Evolutionary conservation across 805 yeast species (phyloP), one percentile per base, ranked within the genome.

Genomic region (Kockiozyma suomiensis): DNA sequence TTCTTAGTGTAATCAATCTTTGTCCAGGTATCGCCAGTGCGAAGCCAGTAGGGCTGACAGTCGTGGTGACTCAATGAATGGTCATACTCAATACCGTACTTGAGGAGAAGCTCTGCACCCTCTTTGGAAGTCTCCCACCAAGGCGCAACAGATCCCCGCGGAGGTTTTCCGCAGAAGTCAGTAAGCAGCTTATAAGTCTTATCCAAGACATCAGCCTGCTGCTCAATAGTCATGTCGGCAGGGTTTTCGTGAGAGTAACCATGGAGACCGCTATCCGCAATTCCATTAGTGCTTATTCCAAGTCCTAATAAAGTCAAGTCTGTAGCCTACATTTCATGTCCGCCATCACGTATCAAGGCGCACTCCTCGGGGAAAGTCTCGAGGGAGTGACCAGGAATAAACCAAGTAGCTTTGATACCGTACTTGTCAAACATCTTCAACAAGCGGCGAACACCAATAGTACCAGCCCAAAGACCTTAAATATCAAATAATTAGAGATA

Each of bases 211-310:
- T 69, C 76, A 30, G 67, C 67, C 49, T 74, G 77, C 59, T 74
- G 77, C 56, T 74, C 73, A 25, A 71, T 58, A 4, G 74, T 68
- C 76, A 74, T 73, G 51, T 70, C 75, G 12, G 71, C 68, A 15
- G 76, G 76, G 52, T 73, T 74, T 61, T 74, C 77, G 61, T 74
- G 77, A 5, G 77, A 73, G 55, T 74, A 74, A 2, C 77, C 77
- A 60, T 74, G 77, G 26, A 74, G 66, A 3, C 77, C 77, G 54
- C 69, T 66, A 49, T 23, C 15, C 25, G 19, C 7, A 3, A 35
- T 6, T 13, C 26, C 23, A 15, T 41, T 30, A 49, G 38, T 28
- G n/a, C 17, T 7, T 32, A 3, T n/a, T 21, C 12, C 8, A 30
- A 30, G 0, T 8, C 19, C n/a, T n/a, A 30, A 33, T 19, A 15